Evolutionary conservation across 768 basidiomycete genomes (phyloP).

Genomic region (Boletellus ananas): DNA sequence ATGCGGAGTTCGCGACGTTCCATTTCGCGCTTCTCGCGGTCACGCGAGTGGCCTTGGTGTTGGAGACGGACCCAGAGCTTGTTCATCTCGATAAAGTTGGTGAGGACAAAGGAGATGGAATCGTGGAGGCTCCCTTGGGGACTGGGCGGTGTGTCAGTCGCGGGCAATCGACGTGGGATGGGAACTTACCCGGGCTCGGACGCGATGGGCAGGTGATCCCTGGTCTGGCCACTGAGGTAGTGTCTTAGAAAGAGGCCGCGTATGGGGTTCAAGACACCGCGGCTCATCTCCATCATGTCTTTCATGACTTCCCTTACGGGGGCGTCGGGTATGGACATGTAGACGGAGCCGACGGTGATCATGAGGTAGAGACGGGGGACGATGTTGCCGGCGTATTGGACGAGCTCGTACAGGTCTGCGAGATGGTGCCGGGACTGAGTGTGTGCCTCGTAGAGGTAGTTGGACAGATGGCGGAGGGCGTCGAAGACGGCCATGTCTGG

Average conservation of each 20-base stretch:
- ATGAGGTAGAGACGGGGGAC: conserved; percentile 93
- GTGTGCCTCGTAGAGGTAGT: conserved; percentile 96
- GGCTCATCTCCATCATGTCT: conserved; percentile 99
- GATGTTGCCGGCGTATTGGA: conserved; percentile 99
- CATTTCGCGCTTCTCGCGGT: conserved; percentile 95
- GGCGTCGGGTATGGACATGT: conserved; percentile 97
- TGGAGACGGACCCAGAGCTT: conserved; percentile 99
- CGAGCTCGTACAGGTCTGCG: conserved; percentile 97
- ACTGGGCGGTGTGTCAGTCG: conserved; percentile 36
- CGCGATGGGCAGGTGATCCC: conserved; percentile 93
- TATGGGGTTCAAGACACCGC: conserved; percentile 96
- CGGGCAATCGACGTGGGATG: background rate
- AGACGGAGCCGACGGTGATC: conserved; percentile 99
- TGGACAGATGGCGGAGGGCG: conserved; percentile 89
- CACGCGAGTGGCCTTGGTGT: conserved; percentile 95
- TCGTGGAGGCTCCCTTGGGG: conserved; percentile 89
- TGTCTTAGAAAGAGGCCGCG: conserved; percentile 93
- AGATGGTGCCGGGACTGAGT: conserved; percentile 88
- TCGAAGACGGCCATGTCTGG: conserved; percentile 99
- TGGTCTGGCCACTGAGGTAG: conserved; percentile 94
- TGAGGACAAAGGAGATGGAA: conserved; percentile 92
- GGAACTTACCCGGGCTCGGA: conserved; percentile 67
- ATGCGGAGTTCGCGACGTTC: conserved; percentile 94
- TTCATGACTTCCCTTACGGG: conserved; percentile 99
- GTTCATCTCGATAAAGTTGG: conserved; percentile 99